phyloP scores from a whole-genome alignment of 768 basidiomycete species.

The Crucibulum laeve region DNA sequence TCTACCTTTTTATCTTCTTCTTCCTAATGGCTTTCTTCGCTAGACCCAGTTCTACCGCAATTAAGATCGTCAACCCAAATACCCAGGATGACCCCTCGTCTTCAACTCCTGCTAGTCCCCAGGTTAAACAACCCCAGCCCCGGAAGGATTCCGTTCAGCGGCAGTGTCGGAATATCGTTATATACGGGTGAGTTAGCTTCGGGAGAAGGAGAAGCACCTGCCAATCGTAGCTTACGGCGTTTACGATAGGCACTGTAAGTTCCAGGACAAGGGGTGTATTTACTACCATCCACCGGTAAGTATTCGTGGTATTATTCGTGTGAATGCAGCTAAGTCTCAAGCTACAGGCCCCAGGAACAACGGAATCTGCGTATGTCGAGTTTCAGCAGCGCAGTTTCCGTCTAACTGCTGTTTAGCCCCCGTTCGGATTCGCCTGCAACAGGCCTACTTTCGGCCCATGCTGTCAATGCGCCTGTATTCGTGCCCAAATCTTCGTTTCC shows the following conservation, averaged over 20 bases:
- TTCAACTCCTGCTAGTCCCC: no score
- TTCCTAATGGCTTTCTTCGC: slow-evolving; percentile 65
- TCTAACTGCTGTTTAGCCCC: slow-evolving; percentile 24
- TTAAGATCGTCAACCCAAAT: slow-evolving; percentile 68
- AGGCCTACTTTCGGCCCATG: slow-evolving; percentile 47
- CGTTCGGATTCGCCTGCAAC: slow-evolving; percentile 41
- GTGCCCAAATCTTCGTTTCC: slow-evolving; percentile 56
- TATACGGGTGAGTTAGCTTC: slow-evolving; percentile 71
- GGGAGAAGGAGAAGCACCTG: no score
- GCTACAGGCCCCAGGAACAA: slow-evolving; percentile 10
- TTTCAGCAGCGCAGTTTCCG: slow-evolving; percentile 7
- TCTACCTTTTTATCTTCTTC: slow-evolving; percentile 1
- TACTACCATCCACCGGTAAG: slow-evolving; percentile 77
- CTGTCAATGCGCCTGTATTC: slow-evolving; percentile 82
- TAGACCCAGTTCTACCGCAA: slow-evolving; percentile 58
- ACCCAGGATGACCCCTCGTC: slow-evolving; percentile 38
- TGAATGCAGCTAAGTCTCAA: slow-evolving; percentile 1
- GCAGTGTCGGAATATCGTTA: slow-evolving; percentile 88
- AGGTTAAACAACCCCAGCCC: slow-evolving; percentile 28
- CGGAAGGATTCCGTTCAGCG: slow-evolving; percentile 69
- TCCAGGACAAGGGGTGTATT: slow-evolving; percentile 79
- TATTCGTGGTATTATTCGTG: slow-evolving; percentile 1
- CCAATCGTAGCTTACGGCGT: not conserved
- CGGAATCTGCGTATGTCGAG: slow-evolving; percentile 24
- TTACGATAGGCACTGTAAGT: slow-evolving; percentile 68